phyloP scores from a whole-genome alignment of 306 rosid species.

The Vigna angularis region DNA sequence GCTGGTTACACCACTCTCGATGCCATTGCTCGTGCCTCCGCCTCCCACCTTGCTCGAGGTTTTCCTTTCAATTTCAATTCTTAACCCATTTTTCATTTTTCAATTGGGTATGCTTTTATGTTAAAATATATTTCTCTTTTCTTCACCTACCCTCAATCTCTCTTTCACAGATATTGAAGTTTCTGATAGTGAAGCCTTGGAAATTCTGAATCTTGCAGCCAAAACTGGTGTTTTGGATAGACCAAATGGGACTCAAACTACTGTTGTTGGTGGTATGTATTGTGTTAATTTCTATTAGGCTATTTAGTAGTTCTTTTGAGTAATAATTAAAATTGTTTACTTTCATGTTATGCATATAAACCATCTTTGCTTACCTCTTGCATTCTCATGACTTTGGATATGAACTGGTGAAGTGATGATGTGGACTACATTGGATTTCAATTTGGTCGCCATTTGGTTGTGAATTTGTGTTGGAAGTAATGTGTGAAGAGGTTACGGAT shows the following conservation, averaged over 20 bases:
- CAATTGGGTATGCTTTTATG: not conserved
- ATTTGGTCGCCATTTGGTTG: not conserved
- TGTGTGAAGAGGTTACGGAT: slow-evolving; percentile 6
- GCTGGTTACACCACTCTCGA: slow-evolving; percentile 72
- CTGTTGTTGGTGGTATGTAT: slow-evolving; percentile 61
- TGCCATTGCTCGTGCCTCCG: slow-evolving; percentile 61
- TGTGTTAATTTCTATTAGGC: slow-evolving; percentile 20
- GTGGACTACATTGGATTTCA: not conserved
- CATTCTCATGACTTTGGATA: not conserved
- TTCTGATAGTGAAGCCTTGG: slow-evolving; percentile 69
- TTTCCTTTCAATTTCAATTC: slow-evolving; percentile 13
- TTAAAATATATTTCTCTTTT: not conserved
- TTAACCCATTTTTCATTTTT: slow-evolving; percentile 16
- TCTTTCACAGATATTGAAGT: slow-evolving; percentile 65
- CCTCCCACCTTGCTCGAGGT: slow-evolving; percentile 79
- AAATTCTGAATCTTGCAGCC: slow-evolving; percentile 70
- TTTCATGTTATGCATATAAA: not conserved
- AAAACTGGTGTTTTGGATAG: slow-evolving; percentile 55
- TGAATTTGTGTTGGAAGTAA: slow-evolving; percentile 2
- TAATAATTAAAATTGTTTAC: not conserved
- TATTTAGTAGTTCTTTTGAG: not conserved
- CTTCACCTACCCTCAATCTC: slow-evolving; percentile 20
- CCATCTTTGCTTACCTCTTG: not conserved
- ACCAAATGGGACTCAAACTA: slow-evolving; percentile 45
- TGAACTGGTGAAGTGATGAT: slow-evolving; percentile 4